Conservation (phyloP, 2,329 filamentous ascomycete species). For the Penicillium griseofulvum region DNA sequence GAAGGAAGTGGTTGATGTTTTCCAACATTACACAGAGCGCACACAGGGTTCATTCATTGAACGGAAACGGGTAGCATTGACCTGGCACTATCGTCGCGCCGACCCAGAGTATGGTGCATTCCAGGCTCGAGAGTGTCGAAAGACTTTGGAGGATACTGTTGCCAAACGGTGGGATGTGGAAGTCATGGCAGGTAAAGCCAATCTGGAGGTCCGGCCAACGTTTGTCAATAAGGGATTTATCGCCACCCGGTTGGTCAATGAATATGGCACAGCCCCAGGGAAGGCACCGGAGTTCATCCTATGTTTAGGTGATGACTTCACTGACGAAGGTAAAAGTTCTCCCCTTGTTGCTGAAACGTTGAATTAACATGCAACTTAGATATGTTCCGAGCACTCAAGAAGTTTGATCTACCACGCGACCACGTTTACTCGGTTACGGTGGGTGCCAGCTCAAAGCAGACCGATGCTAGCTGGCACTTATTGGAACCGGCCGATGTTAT, state of each 20-base stretch:
- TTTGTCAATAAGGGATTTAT: conserved; percentile 99
- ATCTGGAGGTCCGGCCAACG: conserved; percentile 91
- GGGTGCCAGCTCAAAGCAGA: conserved; percentile 87
- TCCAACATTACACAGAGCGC: conserved; percentile 82
- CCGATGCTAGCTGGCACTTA: conserved; percentile 84
- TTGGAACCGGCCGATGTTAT: conserved; percentile 87
- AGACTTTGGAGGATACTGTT: conserved; percentile 74
- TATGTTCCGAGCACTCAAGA: conserved; percentile 77
- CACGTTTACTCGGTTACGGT: conserved; percentile 89
- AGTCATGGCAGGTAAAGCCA: conserved; percentile 95
- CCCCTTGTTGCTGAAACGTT: neutral
- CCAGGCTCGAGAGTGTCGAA: conserved; percentile 77
- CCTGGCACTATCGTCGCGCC: conserved; percentile 93
- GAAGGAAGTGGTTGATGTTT: conserved; percentile 74
- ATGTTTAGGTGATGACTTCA: conserved; percentile 92
- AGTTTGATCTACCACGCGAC: conserved; percentile 56
- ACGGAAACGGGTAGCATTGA: conserved; percentile 87
- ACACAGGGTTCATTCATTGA: conserved; percentile 92
- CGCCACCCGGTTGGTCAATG: conserved; percentile 73
- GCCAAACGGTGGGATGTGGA: conserved; percentile 83
- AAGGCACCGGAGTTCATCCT: conserved; percentile 78
- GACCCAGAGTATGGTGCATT: conserved; percentile 81
- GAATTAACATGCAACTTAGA: conserved; percentile 43
- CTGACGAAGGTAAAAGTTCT: conserved; percentile 78
- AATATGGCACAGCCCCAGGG: conserved; percentile 59